Evolutionary conservation across 75 land plant genomes (phyloP).

Genomic region (Selaginella moellendorffii): DNA sequence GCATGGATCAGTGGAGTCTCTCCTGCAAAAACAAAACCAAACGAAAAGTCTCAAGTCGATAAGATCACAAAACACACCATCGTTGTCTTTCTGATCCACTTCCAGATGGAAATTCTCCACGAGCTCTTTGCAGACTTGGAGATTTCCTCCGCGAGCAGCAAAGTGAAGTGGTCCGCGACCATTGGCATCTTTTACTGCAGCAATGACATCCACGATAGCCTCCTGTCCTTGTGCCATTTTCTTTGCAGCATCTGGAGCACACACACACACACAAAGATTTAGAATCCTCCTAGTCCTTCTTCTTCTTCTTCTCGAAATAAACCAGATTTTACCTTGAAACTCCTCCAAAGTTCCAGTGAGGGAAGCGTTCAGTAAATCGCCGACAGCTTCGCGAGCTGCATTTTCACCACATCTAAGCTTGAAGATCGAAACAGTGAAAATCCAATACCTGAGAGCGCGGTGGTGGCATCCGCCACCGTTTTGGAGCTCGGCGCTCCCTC

Average conservation of each 20-base stretch:
- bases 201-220: conserved; percentile 36
- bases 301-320: not conserved
- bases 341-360: conserved; percentile 43
- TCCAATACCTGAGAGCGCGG: not conserved
- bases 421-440: no score
- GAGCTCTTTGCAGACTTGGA: conserved; percentile 75
- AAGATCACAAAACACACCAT: no score
- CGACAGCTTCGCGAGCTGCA: conserved; percentile 67
- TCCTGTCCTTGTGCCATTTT: conserved; percentile 59
- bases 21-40: no score
- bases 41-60: no score
- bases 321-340: conserved; percentile 74
- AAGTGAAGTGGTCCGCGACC: conserved; percentile 85
- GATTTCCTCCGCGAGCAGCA: conserved; percentile 84
- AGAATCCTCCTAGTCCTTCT: not conserved
- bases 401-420: no score
- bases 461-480: not conserved
- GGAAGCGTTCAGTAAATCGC: conserved; percentile 60
- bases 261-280: not conserved
- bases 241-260: conserved; percentile 21
- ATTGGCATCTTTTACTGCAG: conserved; percentile 86
- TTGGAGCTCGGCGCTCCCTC: not conserved
- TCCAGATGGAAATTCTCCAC: conserved; percentile 58
- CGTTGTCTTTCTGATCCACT: conserved; percentile 58
- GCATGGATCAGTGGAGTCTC: conserved; percentile 97